Base-by-base conservation (phyloP, 2,329 filamentous ascomycete species). In the Blastomyces silverae region DNA sequence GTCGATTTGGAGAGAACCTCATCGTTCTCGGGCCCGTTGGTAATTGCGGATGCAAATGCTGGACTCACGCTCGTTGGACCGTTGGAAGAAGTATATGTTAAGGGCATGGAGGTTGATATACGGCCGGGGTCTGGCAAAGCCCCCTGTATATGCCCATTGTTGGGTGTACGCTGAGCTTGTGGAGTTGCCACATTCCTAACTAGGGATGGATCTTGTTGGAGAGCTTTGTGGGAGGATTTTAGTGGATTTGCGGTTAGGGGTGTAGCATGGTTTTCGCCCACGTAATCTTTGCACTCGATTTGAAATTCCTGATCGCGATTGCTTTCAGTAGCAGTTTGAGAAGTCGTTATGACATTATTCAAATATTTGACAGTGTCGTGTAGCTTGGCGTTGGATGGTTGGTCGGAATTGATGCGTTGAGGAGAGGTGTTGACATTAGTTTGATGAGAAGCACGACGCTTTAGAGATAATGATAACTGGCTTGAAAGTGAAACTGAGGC, bases 31-130 rank as follows among this genome's bases (percentile, higher is more conserved):
- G 37, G n/a, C n/a, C n/a, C 22, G 10, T 31, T 25, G 20, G 25
- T 3, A 22, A 37, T 34, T 34, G 44, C 44, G 2, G 42, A 34
- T 37, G 59, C 17, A 25, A 61, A 61, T 50, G 37, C 59, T 7
- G 59, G 28, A 28, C 44, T 50, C 42, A 61, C 59, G 48, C 50
- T 37, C 3, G 28, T 61, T 3, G 8, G 44, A 4, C 44, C 3
- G 31, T 48, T 17, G 28, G 44, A 37, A 44, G 44, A 61, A 25
- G 59, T 37, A 50, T 61, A 52, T 48, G 44, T 50, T 28, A 50
- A 61, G 17, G 59, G 59, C 59, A 50, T 61, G 15, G 59, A 61
- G n/a, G 59, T 61, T 37, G 57, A 60, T 28, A 39, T 46, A 13
- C 17, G 17, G 17, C 17, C 2, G 13, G 17, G 22, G 17, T 34